Base-by-base conservation (phyloP, 2,329 filamentous ascomycete species). In the Dactylonectria macrodidyma region DNA sequence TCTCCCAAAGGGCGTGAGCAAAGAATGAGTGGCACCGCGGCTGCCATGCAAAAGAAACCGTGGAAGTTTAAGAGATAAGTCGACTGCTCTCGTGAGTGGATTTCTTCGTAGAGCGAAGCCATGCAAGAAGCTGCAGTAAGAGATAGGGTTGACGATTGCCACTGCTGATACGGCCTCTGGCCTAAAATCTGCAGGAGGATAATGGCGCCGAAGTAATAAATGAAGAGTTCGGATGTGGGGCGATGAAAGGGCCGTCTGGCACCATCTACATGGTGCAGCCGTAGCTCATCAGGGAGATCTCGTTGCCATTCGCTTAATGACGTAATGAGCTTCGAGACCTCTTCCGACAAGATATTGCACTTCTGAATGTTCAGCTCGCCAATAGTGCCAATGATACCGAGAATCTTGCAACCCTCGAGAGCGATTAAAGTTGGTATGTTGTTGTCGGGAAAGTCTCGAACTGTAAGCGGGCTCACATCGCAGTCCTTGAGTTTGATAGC, bases 21-120 rank as follows among this genome's bases (percentile, higher is more conserved):
- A 22, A 62, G 14, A 22, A 66, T 44, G 11, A 41, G 38, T 5
- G 59, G 58, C n/a, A 66, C 52, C 24, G 63, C 63, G 9, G 63
- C 57, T 12, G 50, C 46, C 58, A 66, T 61, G 52, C 63, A 66
- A 16, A 62, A 19, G 36, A 66, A 66, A 19, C 63, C 63, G 19
- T 66, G 63, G 26, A 56, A 62, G 26, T 66, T 38, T 8, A 62
- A 14, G 3, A 66, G 34, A 11, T 56, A 54, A 3, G n/a, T n/a
- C 3, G 63, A 14, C n/a, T 66, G 50, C 30, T 66, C 63, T 24
- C 63, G 41, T 12, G 48, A 51, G 34, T 62, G 30, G 14, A 62
- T 66, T 36, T 66, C 63, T 19, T 66, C 63, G 11, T 66, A 66
- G 1, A 66, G 58, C 7, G 51, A 38, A 7, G 58, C 63, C 7